phyloP scores from a whole-genome alignment of 2,329 filamentous ascomycete species.

The Colletotrichum sp. region DNA sequence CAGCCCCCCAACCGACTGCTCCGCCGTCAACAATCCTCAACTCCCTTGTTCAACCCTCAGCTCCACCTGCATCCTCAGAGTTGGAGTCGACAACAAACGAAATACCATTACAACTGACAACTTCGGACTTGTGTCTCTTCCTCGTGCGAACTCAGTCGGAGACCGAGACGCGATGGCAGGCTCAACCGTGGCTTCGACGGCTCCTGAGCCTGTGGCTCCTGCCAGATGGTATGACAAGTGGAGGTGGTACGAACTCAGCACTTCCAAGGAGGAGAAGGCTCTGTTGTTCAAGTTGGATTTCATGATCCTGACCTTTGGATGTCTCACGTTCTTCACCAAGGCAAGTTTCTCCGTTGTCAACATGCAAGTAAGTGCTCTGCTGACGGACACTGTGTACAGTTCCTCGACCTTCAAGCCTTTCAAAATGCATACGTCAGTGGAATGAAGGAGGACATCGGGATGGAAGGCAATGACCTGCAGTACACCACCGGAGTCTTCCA shows the following conservation, averaged over 20 bases:
- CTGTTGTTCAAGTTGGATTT: constrained; percentile 66
- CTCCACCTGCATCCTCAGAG: background rate
- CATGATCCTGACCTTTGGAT: constrained; percentile 69
- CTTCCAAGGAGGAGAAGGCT: constrained; percentile 39
- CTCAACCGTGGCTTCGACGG: background rate
- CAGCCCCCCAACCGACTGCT: background rate
- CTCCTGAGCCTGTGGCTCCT: background rate
- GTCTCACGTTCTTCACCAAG: constrained; percentile 61
- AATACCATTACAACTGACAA: background rate
- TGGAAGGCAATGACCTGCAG: constrained; percentile 45
- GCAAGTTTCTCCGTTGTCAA: constrained; percentile 31
- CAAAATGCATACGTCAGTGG: constrained; percentile 42
- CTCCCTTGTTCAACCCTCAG: background rate
- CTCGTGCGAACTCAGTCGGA: background rate
- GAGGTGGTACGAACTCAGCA: constrained; percentile 2
- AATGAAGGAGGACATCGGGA: constrained; percentile 38
- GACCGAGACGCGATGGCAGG: background rate
- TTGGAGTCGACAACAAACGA: background rate
- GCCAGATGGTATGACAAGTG: constrained; percentile 1
- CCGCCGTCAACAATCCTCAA: background rate
- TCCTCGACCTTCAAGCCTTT: constrained; percentile 18
- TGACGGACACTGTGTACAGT: background rate
- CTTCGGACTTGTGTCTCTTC: background rate
- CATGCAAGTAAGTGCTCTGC: background rate
- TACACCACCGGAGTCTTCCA: constrained; percentile 58